phyloP scores from a whole-genome alignment of 2,329 filamentous ascomycete species.

The Paraconiothyrium sp. region DNA sequence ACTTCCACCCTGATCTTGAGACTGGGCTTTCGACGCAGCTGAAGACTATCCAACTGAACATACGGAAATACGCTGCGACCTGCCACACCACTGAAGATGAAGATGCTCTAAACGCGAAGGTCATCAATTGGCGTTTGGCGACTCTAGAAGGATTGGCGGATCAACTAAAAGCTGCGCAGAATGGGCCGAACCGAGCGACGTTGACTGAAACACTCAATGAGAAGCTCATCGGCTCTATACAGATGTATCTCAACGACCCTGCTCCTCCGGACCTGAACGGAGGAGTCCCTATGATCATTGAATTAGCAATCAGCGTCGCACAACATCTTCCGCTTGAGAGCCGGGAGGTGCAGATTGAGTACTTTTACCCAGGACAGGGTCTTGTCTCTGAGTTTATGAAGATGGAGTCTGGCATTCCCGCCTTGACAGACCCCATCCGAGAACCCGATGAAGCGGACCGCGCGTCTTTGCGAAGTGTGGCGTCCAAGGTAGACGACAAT shows the following conservation, averaged over 20 bases:
- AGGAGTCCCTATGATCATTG: slow-evolving; percentile 90
- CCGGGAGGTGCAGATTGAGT: slow-evolving; percentile 86
- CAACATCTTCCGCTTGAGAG: slow-evolving; percentile 90
- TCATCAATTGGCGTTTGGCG: slow-evolving; percentile 91
- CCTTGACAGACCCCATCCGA: slow-evolving; percentile 55
- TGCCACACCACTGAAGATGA: slow-evolving; percentile 84
- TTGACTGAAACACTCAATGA: slow-evolving; percentile 68
- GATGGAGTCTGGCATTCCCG: slow-evolving; percentile 69
- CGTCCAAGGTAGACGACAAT: slow-evolving; percentile 42
- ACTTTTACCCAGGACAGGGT: slow-evolving; percentile 79
- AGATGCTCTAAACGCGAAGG: slow-evolving; percentile 85
- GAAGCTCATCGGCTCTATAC: slow-evolving; percentile 74
- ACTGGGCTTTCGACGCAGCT: slow-evolving; percentile 77
- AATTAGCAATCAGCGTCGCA: slow-evolving; percentile 86
- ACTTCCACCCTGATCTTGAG: slow-evolving; percentile 91
- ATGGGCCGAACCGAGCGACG: slow-evolving; percentile 70
- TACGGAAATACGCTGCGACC: slow-evolving; percentile 78
- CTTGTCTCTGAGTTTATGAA: slow-evolving; percentile 84
- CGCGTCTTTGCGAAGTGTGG: slow-evolving; percentile 46
- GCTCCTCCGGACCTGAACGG: slow-evolving; percentile 84
- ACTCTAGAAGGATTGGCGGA: slow-evolving; percentile 90
- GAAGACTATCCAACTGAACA: slow-evolving; percentile 87
- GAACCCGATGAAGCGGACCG: slow-evolving; percentile 54
- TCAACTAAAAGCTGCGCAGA: slow-evolving; percentile 71
- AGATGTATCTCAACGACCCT: slow-evolving; percentile 78